A percentile compares a stretch with the other conserved stretches of the same genome.
Evolutionary conservation across 148 eudicot species (phyloP).

Genomic region (Persicaria tinctoria): DNA sequence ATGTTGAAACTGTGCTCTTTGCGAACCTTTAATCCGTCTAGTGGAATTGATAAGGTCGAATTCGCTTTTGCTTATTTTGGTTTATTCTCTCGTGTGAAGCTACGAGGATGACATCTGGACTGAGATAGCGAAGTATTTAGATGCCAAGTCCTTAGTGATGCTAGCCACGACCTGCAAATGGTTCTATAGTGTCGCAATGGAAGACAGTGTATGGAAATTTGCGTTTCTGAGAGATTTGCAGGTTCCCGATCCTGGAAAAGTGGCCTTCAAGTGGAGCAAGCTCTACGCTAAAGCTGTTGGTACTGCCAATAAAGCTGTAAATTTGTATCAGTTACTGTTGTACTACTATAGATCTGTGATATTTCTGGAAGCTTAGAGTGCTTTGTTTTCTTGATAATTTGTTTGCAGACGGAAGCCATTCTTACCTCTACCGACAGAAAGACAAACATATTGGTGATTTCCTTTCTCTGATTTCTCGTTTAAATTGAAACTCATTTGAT

Average conservation of each 20-base stretch:
- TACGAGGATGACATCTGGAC: constrained; percentile 84
- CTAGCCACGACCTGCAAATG: constrained; percentile 73
- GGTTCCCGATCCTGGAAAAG: constrained; percentile 66
- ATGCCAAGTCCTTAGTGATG: constrained; percentile 69
- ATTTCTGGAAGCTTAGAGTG: background rate
- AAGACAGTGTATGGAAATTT: constrained; percentile 79
- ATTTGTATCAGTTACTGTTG: background rate
- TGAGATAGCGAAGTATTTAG: constrained; percentile 78
- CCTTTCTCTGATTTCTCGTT: background rate
- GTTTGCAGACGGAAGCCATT: constrained; percentile 79
- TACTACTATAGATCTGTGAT: no score
- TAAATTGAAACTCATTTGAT: background rate
- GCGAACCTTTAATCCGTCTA: background rate
- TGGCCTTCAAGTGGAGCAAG: constrained; percentile 56
- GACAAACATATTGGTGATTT: constrained; percentile 82
- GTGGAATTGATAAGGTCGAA: background rate
- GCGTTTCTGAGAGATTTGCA: constrained; percentile 76
- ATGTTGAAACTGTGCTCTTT: background rate
- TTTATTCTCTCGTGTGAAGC: constrained; percentile 24
- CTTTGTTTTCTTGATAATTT: constrained; percentile 6
- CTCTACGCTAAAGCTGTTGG: constrained; percentile 76
- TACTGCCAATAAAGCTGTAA: constrained; percentile 16
- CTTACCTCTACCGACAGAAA: constrained; percentile 63
- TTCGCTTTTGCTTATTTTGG: background rate
- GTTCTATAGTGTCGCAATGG: constrained; percentile 60